Conservation (phyloP, 2,329 filamentous ascomycete species). For the Fusarium camptoceras region DNA sequence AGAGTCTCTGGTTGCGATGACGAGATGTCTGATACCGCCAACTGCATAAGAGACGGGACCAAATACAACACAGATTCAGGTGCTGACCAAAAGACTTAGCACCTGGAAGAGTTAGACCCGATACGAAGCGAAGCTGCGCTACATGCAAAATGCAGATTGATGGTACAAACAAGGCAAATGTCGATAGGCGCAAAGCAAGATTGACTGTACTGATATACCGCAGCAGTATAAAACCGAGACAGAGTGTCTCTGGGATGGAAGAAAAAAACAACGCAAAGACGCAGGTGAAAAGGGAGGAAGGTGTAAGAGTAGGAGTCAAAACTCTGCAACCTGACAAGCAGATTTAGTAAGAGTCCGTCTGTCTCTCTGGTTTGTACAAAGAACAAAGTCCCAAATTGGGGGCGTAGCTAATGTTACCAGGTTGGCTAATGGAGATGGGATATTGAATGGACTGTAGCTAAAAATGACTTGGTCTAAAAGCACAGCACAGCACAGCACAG, state of each 20-base stretch:
- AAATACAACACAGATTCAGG: constrained; percentile 3
- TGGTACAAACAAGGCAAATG: constrained; percentile 18
- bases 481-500: not conserved
- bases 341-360: constrained; percentile 29
- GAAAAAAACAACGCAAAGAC: constrained; percentile 18
- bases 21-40: constrained; percentile 31
- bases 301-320: constrained; percentile 27
- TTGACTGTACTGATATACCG: constrained; percentile 4
- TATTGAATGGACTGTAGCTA: constrained; percentile 20
- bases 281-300: constrained; percentile 12
- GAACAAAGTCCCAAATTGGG: constrained; percentile 34
- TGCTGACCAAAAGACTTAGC: constrained; percentile 21
- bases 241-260: constrained; percentile 3
- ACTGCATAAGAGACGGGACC: constrained; percentile 13
- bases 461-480: constrained; percentile 39
- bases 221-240: constrained; percentile 1
- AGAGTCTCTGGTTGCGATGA: constrained; percentile 18
- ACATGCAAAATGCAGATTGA: constrained; percentile 25
- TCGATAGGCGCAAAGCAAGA: constrained; percentile 13
- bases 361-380: constrained; percentile 27
- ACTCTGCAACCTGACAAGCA: constrained; percentile 26
- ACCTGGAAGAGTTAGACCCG: constrained; percentile 23
- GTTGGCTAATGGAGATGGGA: constrained; percentile 17
- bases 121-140: constrained; percentile 28
- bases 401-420: constrained; percentile 31